Percentiles rank a stretch among this genome's conserved stretches.
Evolutionary conservation across 257 asterid species (phyloP).

Genomic region (Scutellaria minor): DNA sequence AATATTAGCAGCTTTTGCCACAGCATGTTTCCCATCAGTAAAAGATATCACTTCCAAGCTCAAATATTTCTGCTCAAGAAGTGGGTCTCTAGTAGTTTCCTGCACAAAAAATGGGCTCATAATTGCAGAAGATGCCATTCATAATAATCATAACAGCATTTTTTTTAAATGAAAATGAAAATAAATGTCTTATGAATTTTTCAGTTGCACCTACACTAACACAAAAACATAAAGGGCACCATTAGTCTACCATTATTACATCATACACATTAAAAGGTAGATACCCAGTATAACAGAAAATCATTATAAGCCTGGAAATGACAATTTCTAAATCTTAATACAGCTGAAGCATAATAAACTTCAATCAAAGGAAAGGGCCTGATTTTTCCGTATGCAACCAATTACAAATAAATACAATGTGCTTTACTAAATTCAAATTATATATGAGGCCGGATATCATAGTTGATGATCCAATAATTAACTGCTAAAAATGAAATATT

Average conservation of each 20-base stretch:
- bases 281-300: not conserved
- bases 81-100: slow-evolving; percentile 46
- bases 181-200: not conserved
- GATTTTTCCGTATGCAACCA: not conserved
- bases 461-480: slow-evolving; percentile 12
- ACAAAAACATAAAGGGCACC: not conserved
- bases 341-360: not conserved
- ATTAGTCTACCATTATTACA: not conserved
- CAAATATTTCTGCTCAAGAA: slow-evolving; percentile 47
- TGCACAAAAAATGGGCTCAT: slow-evolving; percentile 34
- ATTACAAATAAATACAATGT: not conserved
- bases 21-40: slow-evolving; percentile 82
- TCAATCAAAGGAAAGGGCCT: not conserved
- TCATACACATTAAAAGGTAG: not conserved
- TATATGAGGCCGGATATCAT: not conserved
- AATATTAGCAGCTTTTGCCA: slow-evolving; percentile 79
- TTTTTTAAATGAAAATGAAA: not conserved
- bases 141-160: slow-evolving; percentile 9
- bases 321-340: slow-evolving; percentile 2
- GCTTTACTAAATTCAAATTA: slow-evolving; percentile 10
- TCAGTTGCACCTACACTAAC: not conserved
- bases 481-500: not conserved
- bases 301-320: not conserved
- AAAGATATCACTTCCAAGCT: slow-evolving; percentile 74
- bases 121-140: slow-evolving; percentile 34